Percentiles rank a stretch among this genome's conserved stretches.
Conservation (phyloP, 2,329 filamentous ascomycete genomes). For the Cordyceps militaris region DNA sequence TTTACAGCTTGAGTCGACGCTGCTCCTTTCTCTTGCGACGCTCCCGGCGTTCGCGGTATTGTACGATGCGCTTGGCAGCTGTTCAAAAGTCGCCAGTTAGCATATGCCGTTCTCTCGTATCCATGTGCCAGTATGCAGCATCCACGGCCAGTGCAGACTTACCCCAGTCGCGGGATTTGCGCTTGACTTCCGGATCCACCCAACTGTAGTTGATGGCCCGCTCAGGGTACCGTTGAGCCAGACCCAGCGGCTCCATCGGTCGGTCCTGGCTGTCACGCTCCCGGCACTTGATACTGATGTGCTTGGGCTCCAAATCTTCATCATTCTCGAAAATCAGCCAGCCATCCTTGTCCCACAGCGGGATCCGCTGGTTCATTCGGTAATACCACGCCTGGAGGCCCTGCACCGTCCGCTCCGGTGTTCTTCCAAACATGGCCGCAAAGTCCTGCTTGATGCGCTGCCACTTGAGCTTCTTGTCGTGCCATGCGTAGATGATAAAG, state of each 20-base stretch:
- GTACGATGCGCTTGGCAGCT: constrained; percentile 30
- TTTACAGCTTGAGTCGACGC: constrained; percentile 29
- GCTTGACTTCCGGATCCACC: constrained; percentile 34
- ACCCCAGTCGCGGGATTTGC: constrained; percentile 34
- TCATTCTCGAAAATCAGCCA: constrained; percentile 34
- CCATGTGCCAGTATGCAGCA: neutral
- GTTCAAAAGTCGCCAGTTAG: constrained; percentile 17
- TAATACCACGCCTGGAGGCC: constrained; percentile 39
- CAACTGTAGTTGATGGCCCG: constrained; percentile 39
- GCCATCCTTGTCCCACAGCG: constrained; percentile 33
- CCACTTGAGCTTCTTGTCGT: constrained; percentile 38
- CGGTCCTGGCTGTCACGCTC: constrained; percentile 31
- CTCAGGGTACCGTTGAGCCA: constrained; percentile 40
- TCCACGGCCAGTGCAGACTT: constrained; percentile 20
- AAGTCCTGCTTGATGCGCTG: constrained; percentile 33
- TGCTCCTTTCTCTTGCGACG: constrained; percentile 32
- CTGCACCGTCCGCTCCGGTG: constrained; percentile 31
- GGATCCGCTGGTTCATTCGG: constrained; percentile 36
- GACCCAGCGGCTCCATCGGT: constrained; percentile 30
- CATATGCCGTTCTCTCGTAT: neutral
- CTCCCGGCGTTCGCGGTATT: constrained; percentile 31
- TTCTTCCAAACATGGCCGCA: constrained; percentile 30
- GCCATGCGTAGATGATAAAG: constrained; percentile 38
- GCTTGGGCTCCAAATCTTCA: constrained; percentile 31
- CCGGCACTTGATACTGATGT: constrained; percentile 33